Evolutionary conservation across 2,329 filamentous ascomycete genomes (phyloP).

Genomic region (Fusarium algeriense): DNA sequence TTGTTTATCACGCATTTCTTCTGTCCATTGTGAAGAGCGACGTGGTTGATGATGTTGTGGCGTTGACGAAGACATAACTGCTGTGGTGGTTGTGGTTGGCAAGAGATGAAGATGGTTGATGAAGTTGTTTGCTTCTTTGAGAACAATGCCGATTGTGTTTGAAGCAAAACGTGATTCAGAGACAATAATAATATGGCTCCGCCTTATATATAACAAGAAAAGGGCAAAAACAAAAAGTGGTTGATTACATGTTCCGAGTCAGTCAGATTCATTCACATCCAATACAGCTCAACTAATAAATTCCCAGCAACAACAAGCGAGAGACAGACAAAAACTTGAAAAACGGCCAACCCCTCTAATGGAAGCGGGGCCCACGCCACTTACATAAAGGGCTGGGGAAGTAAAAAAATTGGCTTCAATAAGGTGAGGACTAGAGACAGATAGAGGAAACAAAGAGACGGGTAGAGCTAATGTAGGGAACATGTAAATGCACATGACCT

Average conservation of each 20-base stretch:
- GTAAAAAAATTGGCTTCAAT: neutral
- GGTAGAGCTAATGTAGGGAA: conserved; percentile 24
- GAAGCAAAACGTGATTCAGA: neutral
- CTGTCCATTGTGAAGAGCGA: conserved; percentile 55
- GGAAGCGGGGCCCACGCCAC: conserved; percentile 16
- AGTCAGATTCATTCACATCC: neutral
- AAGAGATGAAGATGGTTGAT: neutral
- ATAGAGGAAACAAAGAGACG: neutral
- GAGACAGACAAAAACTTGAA: neutral
- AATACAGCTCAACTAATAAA: conserved; percentile 13
- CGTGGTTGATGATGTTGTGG: conserved; percentile 52
- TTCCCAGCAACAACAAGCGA: neutral
- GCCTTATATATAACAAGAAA: neutral
- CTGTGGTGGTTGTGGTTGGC: conserved; percentile 4
- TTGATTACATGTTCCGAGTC: conserved; percentile 7
- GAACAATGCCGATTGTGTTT: neutral
- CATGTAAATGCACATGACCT: conserved; percentile 30
- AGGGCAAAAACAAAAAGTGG: neutral
- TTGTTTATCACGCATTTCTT: conserved; percentile 68
- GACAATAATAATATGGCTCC: neutral
- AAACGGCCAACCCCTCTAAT: conserved; percentile 10
- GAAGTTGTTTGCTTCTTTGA: neutral
- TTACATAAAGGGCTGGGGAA: conserved; percentile 11
- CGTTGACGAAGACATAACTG: conserved; percentile 33
- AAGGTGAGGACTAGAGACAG: neutral